phyloP scores from a whole-genome alignment of 2,329 filamentous ascomycete species.

The Sporothrix pseudoabietina region DNA sequence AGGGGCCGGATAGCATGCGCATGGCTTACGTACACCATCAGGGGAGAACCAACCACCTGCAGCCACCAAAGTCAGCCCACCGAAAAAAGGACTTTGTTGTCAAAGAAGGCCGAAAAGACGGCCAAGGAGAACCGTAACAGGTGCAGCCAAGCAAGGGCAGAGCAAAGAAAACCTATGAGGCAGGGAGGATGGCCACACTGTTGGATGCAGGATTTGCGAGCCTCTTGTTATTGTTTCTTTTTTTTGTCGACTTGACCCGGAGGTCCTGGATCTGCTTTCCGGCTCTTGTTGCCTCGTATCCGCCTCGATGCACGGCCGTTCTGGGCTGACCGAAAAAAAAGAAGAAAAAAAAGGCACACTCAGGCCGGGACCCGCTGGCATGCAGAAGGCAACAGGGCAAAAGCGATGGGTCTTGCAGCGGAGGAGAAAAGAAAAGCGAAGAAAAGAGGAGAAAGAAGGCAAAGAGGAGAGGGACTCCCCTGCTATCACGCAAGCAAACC shows the following conservation, averaged over 20 bases:
- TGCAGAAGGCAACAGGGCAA: constrained; percentile 20
- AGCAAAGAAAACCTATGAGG: neutral
- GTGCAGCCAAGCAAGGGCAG: constrained; percentile 9
- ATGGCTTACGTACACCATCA: constrained; percentile 21
- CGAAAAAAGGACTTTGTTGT: neutral
- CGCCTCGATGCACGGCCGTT: neutral
- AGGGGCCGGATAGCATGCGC: constrained; percentile 6
- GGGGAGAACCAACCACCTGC: neutral
- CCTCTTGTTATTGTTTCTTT: neutral
- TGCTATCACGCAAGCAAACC: constrained; percentile 10
- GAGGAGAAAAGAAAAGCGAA: neutral
- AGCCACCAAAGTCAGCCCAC: neutral
- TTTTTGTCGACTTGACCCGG: neutral
- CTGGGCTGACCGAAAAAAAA: constrained; percentile 11
- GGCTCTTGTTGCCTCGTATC: neutral
- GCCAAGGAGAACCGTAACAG: neutral
- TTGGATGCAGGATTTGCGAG: neutral
- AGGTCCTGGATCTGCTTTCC: neutral
- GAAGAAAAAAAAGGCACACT: neutral
- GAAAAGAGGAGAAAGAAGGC: neutral
- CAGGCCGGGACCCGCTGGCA: constrained; percentile 13
- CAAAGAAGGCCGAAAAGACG: neutral
- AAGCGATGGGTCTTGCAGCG: neutral
- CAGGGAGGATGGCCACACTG: neutral
- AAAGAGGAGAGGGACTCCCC: neutral